These are phyloP conservation scores for Berberis thunbergii DNA, from an alignment of 164 flowering plant species.

Conservation along the genomic window DNA sequence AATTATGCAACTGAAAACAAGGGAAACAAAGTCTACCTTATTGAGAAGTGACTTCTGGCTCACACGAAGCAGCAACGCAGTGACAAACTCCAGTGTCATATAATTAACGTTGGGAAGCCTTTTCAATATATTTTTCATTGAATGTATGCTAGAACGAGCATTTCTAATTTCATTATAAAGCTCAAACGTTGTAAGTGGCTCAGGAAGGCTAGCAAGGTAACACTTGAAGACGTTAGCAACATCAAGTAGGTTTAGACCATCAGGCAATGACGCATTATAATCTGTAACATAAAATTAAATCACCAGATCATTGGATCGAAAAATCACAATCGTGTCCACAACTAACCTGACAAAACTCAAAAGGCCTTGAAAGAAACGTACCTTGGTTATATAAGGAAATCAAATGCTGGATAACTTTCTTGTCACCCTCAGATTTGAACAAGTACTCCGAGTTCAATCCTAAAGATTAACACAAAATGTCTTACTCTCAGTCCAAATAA, in stretches of 20 bases:
- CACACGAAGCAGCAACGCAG: conserved; percentile 74
- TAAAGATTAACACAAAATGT: conserved; percentile 11
- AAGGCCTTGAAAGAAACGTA: conserved; percentile 13
- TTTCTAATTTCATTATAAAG: conserved; percentile 64
- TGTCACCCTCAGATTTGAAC: conserved; percentile 74
- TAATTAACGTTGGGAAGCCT: conserved; percentile 78
- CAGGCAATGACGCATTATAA: conserved; percentile 63
- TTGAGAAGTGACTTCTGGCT: conserved; percentile 83
- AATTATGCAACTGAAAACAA: neutral
- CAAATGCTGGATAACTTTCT: conserved; percentile 57
- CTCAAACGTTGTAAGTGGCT: conserved; percentile 72
- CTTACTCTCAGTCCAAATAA: neutral
- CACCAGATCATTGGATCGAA: neutral
- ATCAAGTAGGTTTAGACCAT: conserved; percentile 53
- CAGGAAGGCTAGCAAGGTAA: conserved; percentile 87
- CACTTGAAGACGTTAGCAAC: conserved; percentile 66
- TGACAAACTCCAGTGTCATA: conserved; percentile 74
- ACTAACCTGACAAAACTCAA: conserved; percentile 4
- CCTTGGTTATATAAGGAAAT: conserved; percentile 81
- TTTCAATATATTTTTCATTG: conserved; percentile 58
- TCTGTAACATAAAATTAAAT: conserved; percentile 30
- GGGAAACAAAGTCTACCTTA: conserved; percentile 39
- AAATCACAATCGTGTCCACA: neutral
- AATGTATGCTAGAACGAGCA: conserved; percentile 64
- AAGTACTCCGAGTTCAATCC: conserved; percentile 58